phyloP scores from a whole-genome alignment of 2,329 filamentous ascomycete species.

The Pestalotiopsis sp. region DNA sequence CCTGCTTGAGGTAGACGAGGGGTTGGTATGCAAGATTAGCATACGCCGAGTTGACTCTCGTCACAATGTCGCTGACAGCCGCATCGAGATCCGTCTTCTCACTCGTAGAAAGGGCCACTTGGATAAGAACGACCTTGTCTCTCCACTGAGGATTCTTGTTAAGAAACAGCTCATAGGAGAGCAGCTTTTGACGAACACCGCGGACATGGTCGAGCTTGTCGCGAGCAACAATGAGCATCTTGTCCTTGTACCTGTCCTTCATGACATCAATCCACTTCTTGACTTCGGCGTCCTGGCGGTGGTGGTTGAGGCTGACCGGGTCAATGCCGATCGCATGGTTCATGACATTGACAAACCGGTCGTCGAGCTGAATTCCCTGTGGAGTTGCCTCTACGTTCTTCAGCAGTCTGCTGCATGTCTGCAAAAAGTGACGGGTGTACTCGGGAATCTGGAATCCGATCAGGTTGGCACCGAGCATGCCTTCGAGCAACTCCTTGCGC shows the following conservation, averaged over 20 bases:
- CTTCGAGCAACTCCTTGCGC: conserved; percentile 84
- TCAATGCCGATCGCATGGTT: conserved; percentile 91
- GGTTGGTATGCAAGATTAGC: conserved; percentile 91
- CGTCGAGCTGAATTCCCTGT: conserved; percentile 87
- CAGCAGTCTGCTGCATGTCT: conserved; percentile 90
- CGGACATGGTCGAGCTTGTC: conserved; percentile 94
- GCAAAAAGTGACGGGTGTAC: conserved; percentile 91
- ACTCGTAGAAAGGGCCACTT: conserved; percentile 88
- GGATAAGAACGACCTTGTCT: conserved; percentile 86
- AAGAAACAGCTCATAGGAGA: conserved; percentile 90
- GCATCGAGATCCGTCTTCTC: conserved; percentile 88
- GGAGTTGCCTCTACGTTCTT: conserved; percentile 86
- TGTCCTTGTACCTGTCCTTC: conserved; percentile 81
- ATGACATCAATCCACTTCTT: conserved; percentile 79
- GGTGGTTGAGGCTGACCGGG: conserved; percentile 71
- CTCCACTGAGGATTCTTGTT: conserved; percentile 92
- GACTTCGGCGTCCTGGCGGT: conserved; percentile 74
- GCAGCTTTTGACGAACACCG: conserved; percentile 89
- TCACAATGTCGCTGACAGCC: conserved; percentile 90
- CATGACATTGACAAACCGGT: conserved; percentile 89
- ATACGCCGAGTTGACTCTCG: conserved; percentile 88
- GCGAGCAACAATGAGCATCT: conserved; percentile 87
- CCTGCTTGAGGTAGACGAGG: conserved; percentile 91
- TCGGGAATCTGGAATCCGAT: conserved; percentile 93
- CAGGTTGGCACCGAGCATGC: conserved; percentile 90